Evolutionary conservation across 2,329 filamentous ascomycete genomes (phyloP), one percentile per base, ranked within the genome.

Genomic region (Hypoxylon sp.): DNA sequence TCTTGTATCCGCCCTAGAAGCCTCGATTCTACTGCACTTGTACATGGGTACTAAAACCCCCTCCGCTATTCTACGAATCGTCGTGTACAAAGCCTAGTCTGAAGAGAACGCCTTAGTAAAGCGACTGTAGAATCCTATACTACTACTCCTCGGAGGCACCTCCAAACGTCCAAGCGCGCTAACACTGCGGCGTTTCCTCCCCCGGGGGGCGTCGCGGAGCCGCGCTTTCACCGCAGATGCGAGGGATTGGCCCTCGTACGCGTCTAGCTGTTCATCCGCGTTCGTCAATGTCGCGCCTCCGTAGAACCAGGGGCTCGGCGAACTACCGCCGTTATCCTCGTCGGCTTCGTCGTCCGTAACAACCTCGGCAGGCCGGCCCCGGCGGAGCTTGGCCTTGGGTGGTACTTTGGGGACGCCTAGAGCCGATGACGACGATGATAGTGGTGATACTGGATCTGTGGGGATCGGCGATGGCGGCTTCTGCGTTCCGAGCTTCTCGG

Each of bases 101-200:
- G n/a, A n/a, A n/a, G n/a, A n/a, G n/a, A n/a, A n/a, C n/a, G n/a
- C 13, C 3, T 13, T 13, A 13, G 8, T 10, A 23, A 13, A 21
- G 21, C 29, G 9, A 17, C 23, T 35, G 7, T 10, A 11, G 11
- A 49, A 42, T 6, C 46, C 27, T 27, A 21, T 27, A 13, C 55
- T 54, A 13, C 49, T 55, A 2, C 31, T 18, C 9, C 55, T 35
- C 10, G 37, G 48, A 18, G 48, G 55, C 24, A 53, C 35, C 3
- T 27, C 3, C 9, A 2, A 6, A 3, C 13, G 42, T 15, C 9
- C 13, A 2, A 7, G 11, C 2, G 31, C n/a, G 13, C n/a, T 3
- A 35, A 6, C 15, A 8, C 15, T n/a, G 18, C 4, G 21, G n/a
- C 18, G 15, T 18, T 20, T 33, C 10, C 24, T 26, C 9, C 8